Evolutionary conservation across 108 stramenopile genomes (phyloP).

Genomic region (Conticribra guillardii): DNA sequence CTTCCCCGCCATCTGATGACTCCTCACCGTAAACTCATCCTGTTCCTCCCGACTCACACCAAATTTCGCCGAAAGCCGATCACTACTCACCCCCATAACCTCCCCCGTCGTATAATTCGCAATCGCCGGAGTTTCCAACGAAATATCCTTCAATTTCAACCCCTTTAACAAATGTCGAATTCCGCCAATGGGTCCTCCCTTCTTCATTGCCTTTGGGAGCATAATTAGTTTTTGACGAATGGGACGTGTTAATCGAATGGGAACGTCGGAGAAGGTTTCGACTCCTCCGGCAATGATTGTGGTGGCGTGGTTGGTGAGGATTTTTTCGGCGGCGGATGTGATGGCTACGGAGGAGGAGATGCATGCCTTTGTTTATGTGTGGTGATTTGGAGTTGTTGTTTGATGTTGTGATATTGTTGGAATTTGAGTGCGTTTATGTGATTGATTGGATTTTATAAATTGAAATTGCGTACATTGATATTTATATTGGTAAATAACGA

Average conservation of each 20-base stretch:
- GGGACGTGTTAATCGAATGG: constrained; percentile 90
- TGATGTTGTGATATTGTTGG: too few species aligned
- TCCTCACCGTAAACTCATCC: constrained; percentile 94
- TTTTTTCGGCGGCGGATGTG: constrained; percentile 92
- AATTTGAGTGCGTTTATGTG: too few species aligned
- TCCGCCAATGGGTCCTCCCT: constrained; percentile 84
- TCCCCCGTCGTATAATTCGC: constrained; percentile 99
- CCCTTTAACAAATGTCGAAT: constrained; percentile 88
- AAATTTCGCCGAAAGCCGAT: constrained; percentile 94
- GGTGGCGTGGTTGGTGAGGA: constrained; percentile 90
- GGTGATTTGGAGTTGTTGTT: not conserved
- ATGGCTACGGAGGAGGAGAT: constrained; percentile 96
- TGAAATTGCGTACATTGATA: too few species aligned
- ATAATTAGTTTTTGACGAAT: constrained; percentile 93
- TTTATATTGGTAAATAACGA: too few species aligned
- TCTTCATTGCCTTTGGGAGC: constrained; percentile 95
- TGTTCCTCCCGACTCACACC: constrained; percentile 93
- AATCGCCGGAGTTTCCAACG: constrained; percentile 97
- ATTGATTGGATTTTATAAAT: too few species aligned
- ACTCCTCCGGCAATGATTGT: constrained; percentile 94
- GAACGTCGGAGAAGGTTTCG: constrained; percentile 97
- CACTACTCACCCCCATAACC: constrained; percentile 97
- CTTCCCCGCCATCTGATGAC: constrained; percentile 87
- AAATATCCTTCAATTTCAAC: constrained; percentile 88
- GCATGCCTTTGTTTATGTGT: constrained; percentile 80